Conservation (phyloP, 164 flowering plant species). For the Magnolia changhungtana region DNA sequence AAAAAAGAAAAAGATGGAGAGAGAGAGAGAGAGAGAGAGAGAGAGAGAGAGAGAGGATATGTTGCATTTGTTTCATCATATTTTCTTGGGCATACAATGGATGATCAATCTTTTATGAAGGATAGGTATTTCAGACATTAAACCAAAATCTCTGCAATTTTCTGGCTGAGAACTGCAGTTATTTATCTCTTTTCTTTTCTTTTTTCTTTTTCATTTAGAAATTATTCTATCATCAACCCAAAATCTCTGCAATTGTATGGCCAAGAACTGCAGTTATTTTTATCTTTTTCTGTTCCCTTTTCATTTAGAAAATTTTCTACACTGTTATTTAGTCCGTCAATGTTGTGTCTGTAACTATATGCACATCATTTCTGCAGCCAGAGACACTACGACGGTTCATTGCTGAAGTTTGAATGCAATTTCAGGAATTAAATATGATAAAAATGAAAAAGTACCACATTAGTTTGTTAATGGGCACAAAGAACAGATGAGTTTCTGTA, state of each 20-base stretch:
- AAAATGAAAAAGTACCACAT: background rate
- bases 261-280: background rate
- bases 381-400: too few species aligned
- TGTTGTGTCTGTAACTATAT: too few species aligned
- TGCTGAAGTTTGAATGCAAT: background rate
- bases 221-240: background rate
- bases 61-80: too few species aligned
- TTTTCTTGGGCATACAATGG: background rate
- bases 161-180: background rate
- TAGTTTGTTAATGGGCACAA: too few species aligned
- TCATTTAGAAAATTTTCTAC: too few species aligned
- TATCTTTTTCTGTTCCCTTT: background rate
- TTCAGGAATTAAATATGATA: background rate
- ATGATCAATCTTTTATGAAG: background rate
- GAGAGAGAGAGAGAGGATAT: too few species aligned
- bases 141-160: background rate
- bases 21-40: too few species aligned
- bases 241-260: background rate
- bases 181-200: too few species aligned
- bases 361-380: too few species aligned
- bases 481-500: background rate
- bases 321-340: too few species aligned
- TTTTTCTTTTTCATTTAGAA: too few species aligned
- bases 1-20: too few species aligned
- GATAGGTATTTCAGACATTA: background rate